Evolutionary conservation across 2,329 filamentous ascomycete species (phyloP), one percentile per base, ranked within the genome.

Genomic region (Aspergillus amoenus): DNA sequence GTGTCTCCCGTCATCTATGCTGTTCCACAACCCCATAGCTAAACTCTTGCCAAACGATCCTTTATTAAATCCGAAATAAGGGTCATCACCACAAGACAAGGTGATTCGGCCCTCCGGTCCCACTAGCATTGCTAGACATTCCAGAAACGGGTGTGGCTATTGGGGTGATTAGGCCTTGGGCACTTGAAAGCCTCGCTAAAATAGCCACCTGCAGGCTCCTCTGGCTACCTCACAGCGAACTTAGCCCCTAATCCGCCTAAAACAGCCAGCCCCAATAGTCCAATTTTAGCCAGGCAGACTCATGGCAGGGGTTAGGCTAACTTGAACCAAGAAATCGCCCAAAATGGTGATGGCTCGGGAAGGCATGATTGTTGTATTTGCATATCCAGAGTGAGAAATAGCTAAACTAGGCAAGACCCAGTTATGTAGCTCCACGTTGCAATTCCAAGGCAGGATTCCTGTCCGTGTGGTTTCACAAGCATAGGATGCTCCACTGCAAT

Each of bases 361-460:
- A 3, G 13, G n/a, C 6, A 8, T 4, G 32, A 37, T 13, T 22
- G 8, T 49, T 49, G 15, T 13, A 49, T 49, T 40, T 49, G 12
- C 46, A 17, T 24, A 18, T 49, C 46, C 9, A 40, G 46, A 49
- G 21, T 5, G 0, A 24, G 34, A 22, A 49, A 49, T 40, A 0
- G 46, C 46, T 21, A 2, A 49, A 49, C 17, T 49, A 49, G 46
- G 46, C 46, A 49, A 49, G 32, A 27, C n/a, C 46, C 13, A 49
- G 46, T 49, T 13, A 18, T 18, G 18, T 18, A 49, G 46, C 46
- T 22, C 32, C 46, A 49, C 18, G 32, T n/a, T 40, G 18, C 18
- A 49, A 18, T 21, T 39, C 46, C 21, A 47, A 47, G 27, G 27
- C 45, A 47, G 27, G 45, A 47, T 47, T 37, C 45, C 2, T 39